Percentiles rank a stretch among this genome's conserved stretches.
These are phyloP conservation scores for Tuber calosporum DNA, from an alignment of 495 filamentous ascomycete species.

Conservation along the genomic window DNA sequence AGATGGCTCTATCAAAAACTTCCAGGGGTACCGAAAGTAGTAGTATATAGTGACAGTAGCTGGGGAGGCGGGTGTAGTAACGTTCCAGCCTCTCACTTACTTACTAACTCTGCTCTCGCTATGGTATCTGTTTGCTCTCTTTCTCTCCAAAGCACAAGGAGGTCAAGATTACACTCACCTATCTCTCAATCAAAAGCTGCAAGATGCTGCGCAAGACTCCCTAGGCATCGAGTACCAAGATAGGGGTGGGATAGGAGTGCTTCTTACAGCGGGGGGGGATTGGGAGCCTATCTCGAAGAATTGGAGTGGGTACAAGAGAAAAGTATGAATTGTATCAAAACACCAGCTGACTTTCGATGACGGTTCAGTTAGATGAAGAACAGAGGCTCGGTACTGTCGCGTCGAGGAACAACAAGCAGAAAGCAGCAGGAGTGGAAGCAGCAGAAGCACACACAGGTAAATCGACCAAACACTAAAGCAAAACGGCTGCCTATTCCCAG, in stretches of 20 bases:
- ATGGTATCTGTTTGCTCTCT: not conserved
- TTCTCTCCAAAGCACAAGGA: not conserved
- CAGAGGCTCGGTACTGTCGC: conserved; percentile 30
- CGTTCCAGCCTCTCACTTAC: not conserved
- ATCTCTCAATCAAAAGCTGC: conserved; percentile 8
- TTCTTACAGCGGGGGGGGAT: conserved; percentile 35
- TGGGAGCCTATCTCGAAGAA: conserved; percentile 27
- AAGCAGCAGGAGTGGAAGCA: conserved; percentile 17
- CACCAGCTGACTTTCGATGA: conserved; percentile 29
- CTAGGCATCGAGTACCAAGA: conserved; percentile 31
- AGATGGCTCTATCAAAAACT: not conserved
- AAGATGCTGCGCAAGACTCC: conserved; percentile 35
- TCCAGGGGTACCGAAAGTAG: not conserved
- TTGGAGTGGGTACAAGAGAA: conserved; percentile 26
- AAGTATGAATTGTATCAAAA: conserved; percentile 9
- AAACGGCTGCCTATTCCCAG: conserved; percentile 37
- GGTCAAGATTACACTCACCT: not conserved
- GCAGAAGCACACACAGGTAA: conserved; percentile 33
- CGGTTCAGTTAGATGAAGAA: conserved; percentile 22
- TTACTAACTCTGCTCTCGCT: not conserved
- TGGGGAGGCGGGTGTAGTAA: not conserved
- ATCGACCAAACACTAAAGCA: conserved; percentile 36
- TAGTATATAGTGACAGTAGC: not conserved
- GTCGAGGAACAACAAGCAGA: conserved; percentile 16
- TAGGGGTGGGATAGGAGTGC: conserved; percentile 31